A percentile compares a stretch with the other conserved stretches of the same genome.
Conservation (phyloP, 192 early-diverging fungal species). For the Coemansia sp. region DNA sequence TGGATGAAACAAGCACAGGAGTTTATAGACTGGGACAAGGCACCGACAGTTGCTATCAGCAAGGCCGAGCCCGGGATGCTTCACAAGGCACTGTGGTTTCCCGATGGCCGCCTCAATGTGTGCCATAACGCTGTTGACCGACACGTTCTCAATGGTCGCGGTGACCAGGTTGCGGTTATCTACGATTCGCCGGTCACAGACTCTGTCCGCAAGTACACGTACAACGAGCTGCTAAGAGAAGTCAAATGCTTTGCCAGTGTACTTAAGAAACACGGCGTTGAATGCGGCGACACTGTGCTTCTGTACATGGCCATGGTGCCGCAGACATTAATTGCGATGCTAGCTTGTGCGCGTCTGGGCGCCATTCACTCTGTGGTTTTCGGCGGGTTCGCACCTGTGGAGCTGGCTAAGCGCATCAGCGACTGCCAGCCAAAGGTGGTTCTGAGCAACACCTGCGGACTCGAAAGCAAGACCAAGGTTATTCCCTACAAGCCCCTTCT, state of each 20-base stretch:
- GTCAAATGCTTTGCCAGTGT: slow-evolving; percentile 70
- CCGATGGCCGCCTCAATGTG: slow-evolving; percentile 70
- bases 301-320: slow-evolving; percentile 87
- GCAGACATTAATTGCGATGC: slow-evolving; percentile 79
- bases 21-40: slow-evolving; percentile 39
- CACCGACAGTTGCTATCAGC: slow-evolving; percentile 25
- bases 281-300: slow-evolving; percentile 71
- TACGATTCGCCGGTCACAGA: slow-evolving; percentile 74
- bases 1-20: slow-evolving; percentile 49
- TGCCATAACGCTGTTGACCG: slow-evolving; percentile 81
- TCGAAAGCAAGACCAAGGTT: slow-evolving; percentile 68
- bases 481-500: slow-evolving; percentile 79
- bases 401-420: slow-evolving; percentile 80
- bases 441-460: slow-evolving; percentile 74
- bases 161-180: slow-evolving; percentile 66
- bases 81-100: slow-evolving; percentile 64
- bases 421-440: slow-evolving; percentile 76
- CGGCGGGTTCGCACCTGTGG: slow-evolving; percentile 76
- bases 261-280: slow-evolving; percentile 60
- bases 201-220: slow-evolving; percentile 59
- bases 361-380: slow-evolving; percentile 81
- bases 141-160: slow-evolving; percentile 62
- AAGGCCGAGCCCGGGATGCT: slow-evolving; percentile 5
- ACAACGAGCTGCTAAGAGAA: slow-evolving; percentile 64
- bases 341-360: slow-evolving; percentile 83